phyloP scores from a whole-genome alignment of 2,329 filamentous ascomycete genomes.

The Onygena corvina region DNA sequence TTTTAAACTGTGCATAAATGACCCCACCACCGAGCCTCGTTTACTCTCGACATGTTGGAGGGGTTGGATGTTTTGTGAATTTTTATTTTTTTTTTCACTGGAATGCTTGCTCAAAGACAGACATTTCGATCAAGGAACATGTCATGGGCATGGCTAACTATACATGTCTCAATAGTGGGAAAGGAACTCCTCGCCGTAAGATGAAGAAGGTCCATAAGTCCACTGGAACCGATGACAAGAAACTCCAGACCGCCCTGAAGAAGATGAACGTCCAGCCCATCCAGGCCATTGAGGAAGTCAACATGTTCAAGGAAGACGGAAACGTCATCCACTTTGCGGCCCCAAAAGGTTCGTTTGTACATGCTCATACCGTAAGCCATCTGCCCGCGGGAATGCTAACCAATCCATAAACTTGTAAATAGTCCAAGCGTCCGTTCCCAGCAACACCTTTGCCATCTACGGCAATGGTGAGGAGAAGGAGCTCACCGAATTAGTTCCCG shows the following conservation, averaged over 20 bases:
- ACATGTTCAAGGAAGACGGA: slow-evolving; percentile 99
- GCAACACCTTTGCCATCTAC: slow-evolving; percentile 99
- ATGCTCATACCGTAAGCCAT: neutral
- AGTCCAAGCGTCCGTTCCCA: slow-evolving; percentile 95
- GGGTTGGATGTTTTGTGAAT: neutral
- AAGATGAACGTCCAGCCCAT: slow-evolving; percentile 99
- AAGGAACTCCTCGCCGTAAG: slow-evolving; percentile 95
- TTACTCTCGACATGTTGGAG: neutral
- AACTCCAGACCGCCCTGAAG: slow-evolving; percentile 93
- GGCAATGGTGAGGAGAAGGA: slow-evolving; percentile 98
- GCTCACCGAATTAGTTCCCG: slow-evolving; percentile 96
- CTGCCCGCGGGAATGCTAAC: slow-evolving; percentile 4
- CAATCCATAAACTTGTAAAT: slow-evolving; percentile 13
- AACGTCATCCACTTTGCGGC: slow-evolving; percentile 99
- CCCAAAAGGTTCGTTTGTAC: slow-evolving; percentile 93
- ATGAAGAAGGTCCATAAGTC: slow-evolving; percentile 95
- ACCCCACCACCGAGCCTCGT: neutral
- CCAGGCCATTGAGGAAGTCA: slow-evolving; percentile 98
- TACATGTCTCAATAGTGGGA: slow-evolving; percentile 51
- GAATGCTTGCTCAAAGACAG: too few relatives aligned
- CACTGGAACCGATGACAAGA: slow-evolving; percentile 96
- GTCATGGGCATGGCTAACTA: neutral
- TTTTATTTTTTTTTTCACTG: neutral
- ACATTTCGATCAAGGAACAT: too few relatives aligned
- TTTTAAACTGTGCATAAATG: neutral